These are phyloP conservation scores for Tilletiopsis washingtonensis DNA, from an alignment of 1,284 basidiomycete species.

Conservation along the genomic window DNA sequence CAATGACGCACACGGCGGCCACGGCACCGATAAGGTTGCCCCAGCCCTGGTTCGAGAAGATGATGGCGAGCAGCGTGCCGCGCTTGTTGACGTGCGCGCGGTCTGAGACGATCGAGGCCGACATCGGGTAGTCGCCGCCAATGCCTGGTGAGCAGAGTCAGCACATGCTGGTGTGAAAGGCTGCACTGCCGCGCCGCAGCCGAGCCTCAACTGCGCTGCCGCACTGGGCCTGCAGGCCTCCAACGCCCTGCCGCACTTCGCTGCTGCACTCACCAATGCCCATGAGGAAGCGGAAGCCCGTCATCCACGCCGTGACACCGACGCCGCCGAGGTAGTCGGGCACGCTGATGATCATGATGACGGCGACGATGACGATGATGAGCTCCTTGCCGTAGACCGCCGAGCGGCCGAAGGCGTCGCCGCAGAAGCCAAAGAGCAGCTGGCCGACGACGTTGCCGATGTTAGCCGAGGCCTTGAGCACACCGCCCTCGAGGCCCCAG, in stretches of 20 bases:
- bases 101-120: conserved; percentile 47
- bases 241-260: too few relatives aligned
- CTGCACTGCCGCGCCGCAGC: too few relatives aligned
- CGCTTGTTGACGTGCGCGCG: conserved; percentile 34
- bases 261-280: too few relatives aligned
- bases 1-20: conserved; percentile 61
- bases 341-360: conserved; percentile 41
- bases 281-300: conserved; percentile 37
- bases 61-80: conserved; percentile 39
- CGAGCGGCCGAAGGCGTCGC: conserved; percentile 40
- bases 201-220: too few relatives aligned
- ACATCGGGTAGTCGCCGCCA: conserved; percentile 76
- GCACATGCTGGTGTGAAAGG: too few relatives aligned
- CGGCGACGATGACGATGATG: conserved; percentile 35
- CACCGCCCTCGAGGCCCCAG: conserved; percentile 43
- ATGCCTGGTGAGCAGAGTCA: too few relatives aligned
- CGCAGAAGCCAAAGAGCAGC: conserved; percentile 40
- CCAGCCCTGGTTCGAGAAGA: conserved; percentile 49
- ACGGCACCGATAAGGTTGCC: conserved; percentile 53
- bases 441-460: conserved; percentile 42
- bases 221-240: too few relatives aligned
- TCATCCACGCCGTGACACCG: conserved; percentile 40
- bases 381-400: conserved; percentile 45
- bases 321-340: conserved; percentile 35
- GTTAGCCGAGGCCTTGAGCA: conserved; percentile 43